Base-by-base conservation (phyloP, 208 protist species). In the Leptomonas seymouri region DNA sequence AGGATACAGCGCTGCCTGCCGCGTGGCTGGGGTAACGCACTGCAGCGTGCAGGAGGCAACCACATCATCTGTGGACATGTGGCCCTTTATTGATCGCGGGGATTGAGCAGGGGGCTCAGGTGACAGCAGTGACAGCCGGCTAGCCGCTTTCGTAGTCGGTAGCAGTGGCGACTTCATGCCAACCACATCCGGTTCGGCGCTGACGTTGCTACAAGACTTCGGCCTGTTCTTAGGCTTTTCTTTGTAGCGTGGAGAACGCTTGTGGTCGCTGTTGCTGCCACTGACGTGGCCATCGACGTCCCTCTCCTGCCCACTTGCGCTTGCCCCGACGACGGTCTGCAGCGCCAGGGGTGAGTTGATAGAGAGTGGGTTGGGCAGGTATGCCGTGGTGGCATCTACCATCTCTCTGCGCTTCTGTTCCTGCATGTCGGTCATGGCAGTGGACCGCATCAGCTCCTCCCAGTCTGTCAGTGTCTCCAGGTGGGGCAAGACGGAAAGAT, bases 31-130 rank as follows among this genome's bases (percentile, higher is more conserved):
- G 18, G 71, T 64, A 15, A 69, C 23, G 16, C 45, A 27, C 61
- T 69, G 62, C 63, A 71, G 49, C 23, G 71, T 67, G 51, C 71
- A 71, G 4, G 57, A 63, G 34, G 63, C 71, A 6, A 71, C 34
- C 7, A 71, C 62, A n/a, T 76, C 63, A 1, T 76, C 63, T 23
- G 63, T 76, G 18, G 63, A 71, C 63, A 76, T 64, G 63, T 59
- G 49, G 45, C 21, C 27, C 8, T 44, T 44, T 0, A 27, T 55
- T 3, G 41, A 20, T 15, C 59, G 45, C 44, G n/a, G n/a, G n/a
- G n/a, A n/a, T n/a, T 9, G 34, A 9, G 7, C 34, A 39, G 9
- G 34, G 34, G 34, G 9, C 7, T 12, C 34, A 9, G 34, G 34
- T 9, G 34, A 9, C 34, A 39, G 34, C 34, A 9, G 34, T 9